A percentile compares a stretch with the other conserved stretches of the same genome.
Evolutionary conservation across 306 rosid species (phyloP).

Genomic region (Quercus gilva): DNA sequence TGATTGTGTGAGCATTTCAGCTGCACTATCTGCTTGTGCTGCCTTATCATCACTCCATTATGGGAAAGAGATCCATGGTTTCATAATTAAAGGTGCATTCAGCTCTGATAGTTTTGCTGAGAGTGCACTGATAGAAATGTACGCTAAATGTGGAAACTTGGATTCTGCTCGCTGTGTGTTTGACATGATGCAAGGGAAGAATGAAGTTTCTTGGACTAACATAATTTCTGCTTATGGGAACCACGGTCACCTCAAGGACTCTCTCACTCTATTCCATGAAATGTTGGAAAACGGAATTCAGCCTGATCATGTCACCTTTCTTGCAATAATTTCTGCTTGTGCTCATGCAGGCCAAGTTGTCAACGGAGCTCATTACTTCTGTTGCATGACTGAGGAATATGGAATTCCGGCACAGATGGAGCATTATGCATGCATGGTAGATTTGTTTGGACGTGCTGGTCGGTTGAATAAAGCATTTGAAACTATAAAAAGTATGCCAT

Average conservation of each 20-base stretch:
- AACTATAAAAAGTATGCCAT: conserved; percentile 68
- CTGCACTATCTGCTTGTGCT: conserved; percentile 69
- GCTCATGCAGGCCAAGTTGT: conserved; percentile 72
- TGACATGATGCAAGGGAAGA: conserved; percentile 56
- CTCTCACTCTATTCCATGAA: conserved; percentile 50
- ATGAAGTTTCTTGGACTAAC: conserved; percentile 86
- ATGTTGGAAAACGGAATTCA: conserved; percentile 55
- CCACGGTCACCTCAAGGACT: conserved; percentile 55
- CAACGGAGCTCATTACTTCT: conserved; percentile 57
- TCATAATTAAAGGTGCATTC: conserved; percentile 47
- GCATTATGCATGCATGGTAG: conserved; percentile 77
- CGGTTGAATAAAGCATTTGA: conserved; percentile 61
- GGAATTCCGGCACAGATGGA: conserved; percentile 63
- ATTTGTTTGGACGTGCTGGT: conserved; percentile 80
- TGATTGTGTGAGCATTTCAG: conserved; percentile 64
- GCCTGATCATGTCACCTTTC: conserved; percentile 85
- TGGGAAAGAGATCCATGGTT: conserved; percentile 75
- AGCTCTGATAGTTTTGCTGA: conserved; percentile 49
- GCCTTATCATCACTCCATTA: conserved; percentile 55
- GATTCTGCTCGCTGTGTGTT: conserved; percentile 52
- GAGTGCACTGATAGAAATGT: conserved; percentile 74
- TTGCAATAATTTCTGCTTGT: conserved; percentile 78
- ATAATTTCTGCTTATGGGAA: conserved; percentile 76
- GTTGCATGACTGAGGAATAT: conserved; percentile 56
- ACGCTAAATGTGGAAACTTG: conserved; percentile 84